Conservation (phyloP, 2,329 filamentous ascomycete genomes). For the Apiospora saccharicola region DNA sequence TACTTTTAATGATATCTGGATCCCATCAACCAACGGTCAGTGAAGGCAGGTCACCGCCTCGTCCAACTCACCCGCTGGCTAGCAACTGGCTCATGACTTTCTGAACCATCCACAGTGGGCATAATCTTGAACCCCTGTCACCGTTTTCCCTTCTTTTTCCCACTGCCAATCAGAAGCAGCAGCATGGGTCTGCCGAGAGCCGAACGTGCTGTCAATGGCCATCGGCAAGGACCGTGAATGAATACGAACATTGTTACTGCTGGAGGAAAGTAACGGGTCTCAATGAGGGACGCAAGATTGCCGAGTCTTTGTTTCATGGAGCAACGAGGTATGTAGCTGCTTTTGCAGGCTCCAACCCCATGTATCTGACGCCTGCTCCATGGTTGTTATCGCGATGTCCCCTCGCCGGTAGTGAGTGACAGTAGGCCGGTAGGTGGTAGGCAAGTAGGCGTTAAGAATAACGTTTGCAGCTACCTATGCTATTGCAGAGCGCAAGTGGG, state of each 20-base stretch:
- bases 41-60: conserved; percentile 4
- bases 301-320: not conserved
- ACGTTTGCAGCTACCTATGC: not conserved
- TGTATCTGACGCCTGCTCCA: not conserved
- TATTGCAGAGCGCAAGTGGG: not conserved
- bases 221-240: not conserved
- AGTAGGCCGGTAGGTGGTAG: no score
- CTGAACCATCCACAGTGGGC: not conserved
- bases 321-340: not conserved
- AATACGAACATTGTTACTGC: not conserved
- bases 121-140: not conserved
- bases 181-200: conserved; percentile 13
- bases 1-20: not conserved
- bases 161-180: not conserved
- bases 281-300: not conserved
- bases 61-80: not conserved
- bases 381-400: no score
- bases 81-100: not conserved
- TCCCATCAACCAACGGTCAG: not conserved
- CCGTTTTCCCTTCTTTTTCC: not conserved
- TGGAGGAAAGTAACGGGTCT: not conserved
- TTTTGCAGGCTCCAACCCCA: not conserved
- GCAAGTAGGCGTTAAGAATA: not conserved
- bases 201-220: not conserved
- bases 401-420: no score